Base-by-base conservation (phyloP, 2,329 filamentous ascomycete species). In the Alternaria viburni region DNA sequence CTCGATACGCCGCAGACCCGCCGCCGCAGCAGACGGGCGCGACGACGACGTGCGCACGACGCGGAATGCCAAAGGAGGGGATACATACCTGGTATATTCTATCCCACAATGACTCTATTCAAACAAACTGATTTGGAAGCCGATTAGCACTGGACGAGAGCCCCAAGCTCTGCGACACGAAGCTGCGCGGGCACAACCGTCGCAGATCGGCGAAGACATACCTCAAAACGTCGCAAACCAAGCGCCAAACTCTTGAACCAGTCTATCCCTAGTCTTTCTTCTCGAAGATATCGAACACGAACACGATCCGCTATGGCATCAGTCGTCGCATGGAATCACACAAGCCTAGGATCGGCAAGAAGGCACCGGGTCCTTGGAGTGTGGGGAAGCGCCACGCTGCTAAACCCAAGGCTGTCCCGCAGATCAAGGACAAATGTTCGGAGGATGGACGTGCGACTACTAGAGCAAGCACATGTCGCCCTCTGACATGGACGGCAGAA, bases 181-280 rank as follows among this genome's bases (percentile, higher is more conserved):
- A 44, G 43, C 55, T 23, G 56, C 26, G 46, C 43, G 26, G 58
- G 30, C 59, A 51, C 51, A 56, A 51, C 56, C 54, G 44, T 54
- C 58, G 57, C 51, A 59, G 62, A 51, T 57, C 51, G 50, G 62
- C 61, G 54, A 63, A 43, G 49, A 62, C 72, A 65, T 78, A 79
- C 77, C 76, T 77, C 70, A 73, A 77, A 78, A 75, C 57, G 57
- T 60, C 64, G 71, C 69, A 70, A 71, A 72, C 69, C 72, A 78
- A 76, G 74, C 78, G 75, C 78, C 77, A 73, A 80, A 77, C 69
- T 78, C 76, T 80, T 78, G 69, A 79, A 71, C 77, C 77, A 73
- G 68, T 80, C 78, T 80, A 80, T 80, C 78, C 78, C 78, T 79
- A 80, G 69, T 80, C 77, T 78, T 78, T 72, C 71, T 68, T 64